Evolutionary conservation across 164 flowering plant genomes (phyloP).

Genomic region (Annona squamosa): DNA sequence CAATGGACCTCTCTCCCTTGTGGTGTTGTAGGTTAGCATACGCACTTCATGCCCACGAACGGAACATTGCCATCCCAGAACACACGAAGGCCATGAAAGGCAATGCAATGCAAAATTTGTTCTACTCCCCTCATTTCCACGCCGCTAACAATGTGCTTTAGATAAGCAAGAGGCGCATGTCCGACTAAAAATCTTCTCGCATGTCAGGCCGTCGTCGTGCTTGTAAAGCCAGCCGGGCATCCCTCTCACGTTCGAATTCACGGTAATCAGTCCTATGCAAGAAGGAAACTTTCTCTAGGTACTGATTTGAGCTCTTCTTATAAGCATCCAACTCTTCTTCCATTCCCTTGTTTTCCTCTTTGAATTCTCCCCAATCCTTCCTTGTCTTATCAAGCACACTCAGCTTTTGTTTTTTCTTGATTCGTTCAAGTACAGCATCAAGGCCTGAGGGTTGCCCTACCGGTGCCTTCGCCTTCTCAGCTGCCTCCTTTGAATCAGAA

Average conservation of each 20-base stretch:
- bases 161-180: background rate
- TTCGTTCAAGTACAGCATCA: slow-evolving; percentile 86
- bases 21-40: background rate
- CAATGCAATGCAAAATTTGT: background rate
- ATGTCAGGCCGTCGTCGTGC: slow-evolving; percentile 58
- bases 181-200: slow-evolving; percentile 41
- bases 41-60: background rate
- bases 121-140: background rate
- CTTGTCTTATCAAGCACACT: slow-evolving; percentile 96
- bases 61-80: background rate
- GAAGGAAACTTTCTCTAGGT: slow-evolving; percentile 76
- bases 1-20: background rate
- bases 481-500: slow-evolving; percentile 69
- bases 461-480: slow-evolving; percentile 50
- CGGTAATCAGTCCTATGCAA: slow-evolving; percentile 73
- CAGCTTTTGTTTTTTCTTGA: slow-evolving; percentile 86
- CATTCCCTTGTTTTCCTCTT: slow-evolving; percentile 70
- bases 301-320: slow-evolving; percentile 94
- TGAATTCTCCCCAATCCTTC: slow-evolving; percentile 96
- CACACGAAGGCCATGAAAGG: background rate
- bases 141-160: background rate
- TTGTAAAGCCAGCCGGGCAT: slow-evolving; percentile 76
- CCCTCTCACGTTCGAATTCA: slow-evolving; percentile 91
- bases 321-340: slow-evolving; percentile 94
- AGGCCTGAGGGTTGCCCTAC: slow-evolving; percentile 61